Conservation (phyloP, 2,329 filamentous ascomycete species). For the Trichoderma atrobrunneum region DNA sequence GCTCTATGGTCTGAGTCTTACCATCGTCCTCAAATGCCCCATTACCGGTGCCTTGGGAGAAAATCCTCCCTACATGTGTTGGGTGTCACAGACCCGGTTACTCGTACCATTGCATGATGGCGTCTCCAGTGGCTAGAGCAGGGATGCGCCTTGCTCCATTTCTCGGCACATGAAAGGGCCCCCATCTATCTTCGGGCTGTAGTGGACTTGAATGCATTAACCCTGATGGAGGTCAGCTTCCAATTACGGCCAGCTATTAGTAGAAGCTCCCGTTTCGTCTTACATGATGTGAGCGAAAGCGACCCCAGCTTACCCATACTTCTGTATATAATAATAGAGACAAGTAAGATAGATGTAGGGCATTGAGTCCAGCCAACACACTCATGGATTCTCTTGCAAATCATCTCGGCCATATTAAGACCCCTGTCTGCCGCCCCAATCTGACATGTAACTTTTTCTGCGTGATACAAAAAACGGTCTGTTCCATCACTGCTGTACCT, state of each 20-base stretch:
- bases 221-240: not conserved
- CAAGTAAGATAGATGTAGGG: not conserved
- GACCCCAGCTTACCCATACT: not conserved
- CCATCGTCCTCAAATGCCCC: not conserved
- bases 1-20: not conserved
- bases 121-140: not conserved
- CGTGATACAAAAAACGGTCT: not conserved
- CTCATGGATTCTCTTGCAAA: not conserved
- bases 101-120: not conserved
- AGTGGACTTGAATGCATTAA: not conserved
- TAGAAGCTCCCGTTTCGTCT: not conserved
- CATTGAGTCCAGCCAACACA: not conserved
- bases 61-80: not conserved
- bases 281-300: not conserved
- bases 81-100: not conserved
- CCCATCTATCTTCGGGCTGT: not conserved
- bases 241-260: not conserved
- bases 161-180: not conserved
- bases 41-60: not conserved
- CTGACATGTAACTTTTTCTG: not conserved
- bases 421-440: not conserved
- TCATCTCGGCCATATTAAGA: not conserved
- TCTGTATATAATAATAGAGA: not conserved
- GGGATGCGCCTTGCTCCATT: not conserved
- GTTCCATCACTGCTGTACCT: not conserved